Evolutionary conservation across 495 filamentous ascomycete species (phyloP), one percentile per base, ranked within the genome.

Genomic region (Penicillium pulvis): DNA sequence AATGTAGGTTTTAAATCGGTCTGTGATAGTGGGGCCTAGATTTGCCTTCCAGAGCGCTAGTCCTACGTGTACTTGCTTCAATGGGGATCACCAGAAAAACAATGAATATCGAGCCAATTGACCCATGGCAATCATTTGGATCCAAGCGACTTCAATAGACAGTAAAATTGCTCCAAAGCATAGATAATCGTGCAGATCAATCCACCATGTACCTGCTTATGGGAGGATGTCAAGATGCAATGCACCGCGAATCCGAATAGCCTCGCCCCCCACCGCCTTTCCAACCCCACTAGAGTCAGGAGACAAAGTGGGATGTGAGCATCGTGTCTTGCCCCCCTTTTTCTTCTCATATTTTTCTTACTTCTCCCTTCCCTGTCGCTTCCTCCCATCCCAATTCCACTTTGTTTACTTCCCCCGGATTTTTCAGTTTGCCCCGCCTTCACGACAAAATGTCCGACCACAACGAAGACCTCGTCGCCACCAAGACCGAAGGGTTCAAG

Each of bases 401-500:
- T 59, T 56, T 51, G 53, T 52, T 35, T 26, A 48, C 41, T 33
- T 42, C 31, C 45, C 39, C 19, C 51, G 24, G 39, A 41, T 59
- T 31, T 41, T 24, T 23, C 10, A 52, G 20, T 46, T 49, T 33
- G 19, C 42, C 23, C 53, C 46, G 20, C 54, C 39, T 51, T 51
- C 44, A 58, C 50, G 24, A 62, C 68, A 78, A 66, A 69, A 95
- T 95, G 92, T 75, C 89, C 54, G 83, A 85, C 63, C 77, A 85
- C 54, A 74, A 84, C 65, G 88, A 97, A 50, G 94, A 98, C 64
- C 86, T 97, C 59, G 72, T 86, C 63, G 90, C 93, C 69, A 86
- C 91, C 78, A 82, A 84, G 71, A 96, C 91, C 57, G 87, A 92
- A 79, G 93, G 94, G 65, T 98, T 95, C 87, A 97, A 94, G 83